Conservation (phyloP, 1,284 basidiomycete genomes). For the Sparassis latifolia region DNA sequence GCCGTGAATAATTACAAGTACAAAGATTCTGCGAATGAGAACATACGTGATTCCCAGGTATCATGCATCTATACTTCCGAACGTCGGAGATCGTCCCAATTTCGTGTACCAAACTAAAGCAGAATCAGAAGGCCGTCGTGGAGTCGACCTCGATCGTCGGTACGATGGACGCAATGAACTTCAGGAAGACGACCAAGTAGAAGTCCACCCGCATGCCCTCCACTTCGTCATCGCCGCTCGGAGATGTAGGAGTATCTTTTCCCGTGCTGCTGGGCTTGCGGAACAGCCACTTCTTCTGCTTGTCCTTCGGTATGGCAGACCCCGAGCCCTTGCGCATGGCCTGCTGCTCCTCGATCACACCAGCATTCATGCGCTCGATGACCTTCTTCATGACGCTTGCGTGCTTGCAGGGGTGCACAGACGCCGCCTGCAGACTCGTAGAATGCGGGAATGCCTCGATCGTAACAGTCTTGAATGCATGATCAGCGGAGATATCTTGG, state of each 20-base stretch:
- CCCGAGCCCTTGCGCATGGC: slow-evolving; percentile 41
- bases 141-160: slow-evolving; percentile 95
- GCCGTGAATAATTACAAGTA: slow-evolving; percentile 17
- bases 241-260: slow-evolving; percentile 40
- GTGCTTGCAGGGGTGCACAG: slow-evolving; percentile 98
- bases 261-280: slow-evolving; percentile 59
- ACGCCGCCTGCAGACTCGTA: slow-evolving; percentile 76
- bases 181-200: slow-evolving; percentile 94
- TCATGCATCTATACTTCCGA: slow-evolving; percentile 15
- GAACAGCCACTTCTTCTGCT: slow-evolving; percentile 83
- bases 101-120: neutral
- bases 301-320: slow-evolving; percentile 33
- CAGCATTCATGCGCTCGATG: slow-evolving; percentile 95
- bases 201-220: slow-evolving; percentile 93
- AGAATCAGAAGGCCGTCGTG: slow-evolving; percentile 69
- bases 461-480: slow-evolving; percentile 98
- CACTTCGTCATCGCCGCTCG: slow-evolving; percentile 58
- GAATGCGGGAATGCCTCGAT: slow-evolving; percentile 98
- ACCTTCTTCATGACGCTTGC: slow-evolving; percentile 99
- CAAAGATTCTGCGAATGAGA: slow-evolving; percentile 13
- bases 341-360: slow-evolving; percentile 73
- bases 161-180: slow-evolving; percentile 92
- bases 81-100: neutral
- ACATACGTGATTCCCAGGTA: slow-evolving; percentile 20
- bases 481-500: slow-evolving; percentile 95